Evolutionary conservation across 2,329 filamentous ascomycete genomes (phyloP), one percentile per base, ranked within the genome.

Genomic region (Ophiocordyceps robertsii): DNA sequence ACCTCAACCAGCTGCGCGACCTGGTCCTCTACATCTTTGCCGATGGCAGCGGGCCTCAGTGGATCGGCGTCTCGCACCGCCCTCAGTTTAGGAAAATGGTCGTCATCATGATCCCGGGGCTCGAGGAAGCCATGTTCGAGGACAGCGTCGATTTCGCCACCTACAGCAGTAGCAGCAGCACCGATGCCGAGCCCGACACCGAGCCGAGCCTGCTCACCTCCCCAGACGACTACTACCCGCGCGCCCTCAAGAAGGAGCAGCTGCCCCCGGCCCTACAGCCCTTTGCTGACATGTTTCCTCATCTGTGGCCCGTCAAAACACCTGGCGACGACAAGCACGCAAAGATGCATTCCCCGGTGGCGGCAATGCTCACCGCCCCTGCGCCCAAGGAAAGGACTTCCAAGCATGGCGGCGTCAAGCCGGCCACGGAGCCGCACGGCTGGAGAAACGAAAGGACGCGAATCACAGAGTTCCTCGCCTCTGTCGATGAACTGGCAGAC

Each of bases 91-190:
- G 77, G 48, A 93, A 92, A 63, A 82, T 93, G 29, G 89, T 96
- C 29, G 76, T 85, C 35, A 67, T 98, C 50, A 90, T 95, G 84
- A 80, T 95, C 11, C 92, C 92, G 11, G 92, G 92, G 0, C 65
- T 98, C 21, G 90, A 96, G 57, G 76, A 86, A 54, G 83, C 79
- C 47, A 92, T 96, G 84, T 94, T 96, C 64, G 77, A 83, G 58
- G 71, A 75, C 12, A 56, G 62, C 32, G 67, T 72, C 32, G 64
- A 77, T 48, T 71, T 70, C 39, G 56, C 61, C 10, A 62, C 56
- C 1, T 76, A 70, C 53, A 19, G 19, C 19, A 19, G 4, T 53
- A 19, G 19, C 19, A 19, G 4, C 19, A 19, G 4, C 19, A 66
- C 69, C 37, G 56, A 53, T 44, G 46, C 51, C 17, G 56, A 58